phyloP scores from a whole-genome alignment of 2,329 filamentous ascomycete species.

The Ascochyta koolunga region DNA sequence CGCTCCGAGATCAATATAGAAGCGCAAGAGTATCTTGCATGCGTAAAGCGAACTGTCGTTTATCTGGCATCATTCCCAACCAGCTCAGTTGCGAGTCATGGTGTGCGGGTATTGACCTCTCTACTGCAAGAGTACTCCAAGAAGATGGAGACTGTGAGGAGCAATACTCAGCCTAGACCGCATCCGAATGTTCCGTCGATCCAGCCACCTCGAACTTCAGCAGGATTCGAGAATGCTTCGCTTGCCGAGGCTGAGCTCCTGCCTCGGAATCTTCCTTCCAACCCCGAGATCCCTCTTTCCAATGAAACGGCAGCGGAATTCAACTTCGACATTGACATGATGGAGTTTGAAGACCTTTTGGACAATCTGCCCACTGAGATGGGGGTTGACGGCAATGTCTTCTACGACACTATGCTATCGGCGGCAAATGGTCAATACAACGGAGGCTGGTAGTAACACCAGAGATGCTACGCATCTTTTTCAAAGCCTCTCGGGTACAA shows the following conservation, averaged over 20 bases:
- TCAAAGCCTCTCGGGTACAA: too few species aligned
- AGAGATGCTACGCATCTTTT: not conserved
- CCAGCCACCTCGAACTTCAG: constrained; percentile 16
- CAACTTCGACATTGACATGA: constrained; percentile 36
- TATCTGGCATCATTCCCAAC: constrained; percentile 42
- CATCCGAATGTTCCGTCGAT: not conserved
- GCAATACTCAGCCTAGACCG: constrained; percentile 7
- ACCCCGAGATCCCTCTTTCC: constrained; percentile 9
- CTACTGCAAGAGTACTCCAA: constrained; percentile 41
- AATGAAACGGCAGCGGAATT: constrained; percentile 22
- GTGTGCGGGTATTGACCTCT: constrained; percentile 46
- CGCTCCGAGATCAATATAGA: constrained; percentile 29
- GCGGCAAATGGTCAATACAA: constrained; percentile 12
- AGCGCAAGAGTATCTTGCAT: constrained; percentile 29
- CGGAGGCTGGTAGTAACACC: not conserved
- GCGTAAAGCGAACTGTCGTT: constrained; percentile 42
- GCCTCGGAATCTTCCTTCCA: not conserved
- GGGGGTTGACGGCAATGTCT: constrained; percentile 29
- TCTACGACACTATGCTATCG: constrained; percentile 33
- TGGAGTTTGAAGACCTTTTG: constrained; percentile 35
- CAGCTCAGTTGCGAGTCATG: constrained; percentile 50
- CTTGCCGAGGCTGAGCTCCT: constrained; percentile 12
- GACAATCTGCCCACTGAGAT: constrained; percentile 28
- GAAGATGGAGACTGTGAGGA: constrained; percentile 20
- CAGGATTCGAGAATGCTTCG: constrained; percentile 7